A percentile compares a stretch with the other conserved stretches of the same genome.
Conservation (phyloP, 2,329 filamentous ascomycete genomes). For the Diplodia mutila region DNA sequence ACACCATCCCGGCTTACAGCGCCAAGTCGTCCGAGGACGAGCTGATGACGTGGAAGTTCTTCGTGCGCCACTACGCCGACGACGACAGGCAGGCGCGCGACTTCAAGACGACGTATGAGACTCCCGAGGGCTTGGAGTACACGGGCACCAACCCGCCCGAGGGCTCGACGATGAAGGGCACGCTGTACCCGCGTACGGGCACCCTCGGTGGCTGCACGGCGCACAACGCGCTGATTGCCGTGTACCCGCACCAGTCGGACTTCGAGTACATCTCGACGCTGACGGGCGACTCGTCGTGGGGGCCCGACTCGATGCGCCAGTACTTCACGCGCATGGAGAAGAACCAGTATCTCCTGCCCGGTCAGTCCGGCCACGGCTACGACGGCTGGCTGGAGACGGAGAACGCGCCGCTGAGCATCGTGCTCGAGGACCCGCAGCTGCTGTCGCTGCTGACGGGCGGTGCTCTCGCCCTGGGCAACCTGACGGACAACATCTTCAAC, state of each 20-base stretch:
- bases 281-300: conserved; percentile 65
- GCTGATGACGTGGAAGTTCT: conserved; percentile 67
- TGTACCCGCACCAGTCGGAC: conserved; percentile 63
- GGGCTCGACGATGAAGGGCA: conserved; percentile 57
- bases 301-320: conserved; percentile 59
- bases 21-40: conserved; percentile 59
- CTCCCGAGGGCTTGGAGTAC: conserved; percentile 56
- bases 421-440: conserved; percentile 58
- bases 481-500: conserved; percentile 41
- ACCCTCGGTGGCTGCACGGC: conserved; percentile 63
- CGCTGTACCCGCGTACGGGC: conserved; percentile 61
- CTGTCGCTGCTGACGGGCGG: conserved; percentile 57
- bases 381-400: conserved; percentile 60
- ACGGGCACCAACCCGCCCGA: conserved; percentile 58
- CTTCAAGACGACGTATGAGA: conserved; percentile 62
- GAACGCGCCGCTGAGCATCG: conserved; percentile 47
- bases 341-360: conserved; percentile 55
- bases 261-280: conserved; percentile 61
- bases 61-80: conserved; percentile 63
- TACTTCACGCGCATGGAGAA: conserved; percentile 60
- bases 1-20: conserved; percentile 59
- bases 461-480: conserved; percentile 55
- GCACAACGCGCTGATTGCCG: conserved; percentile 65
- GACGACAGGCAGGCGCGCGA: conserved; percentile 59
- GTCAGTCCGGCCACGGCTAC: conserved; percentile 57